These are phyloP conservation scores for Chrysanthemum lavandulifolium DNA, from an alignment of 129 eudicot genomes.

Conservation along the genomic window DNA sequence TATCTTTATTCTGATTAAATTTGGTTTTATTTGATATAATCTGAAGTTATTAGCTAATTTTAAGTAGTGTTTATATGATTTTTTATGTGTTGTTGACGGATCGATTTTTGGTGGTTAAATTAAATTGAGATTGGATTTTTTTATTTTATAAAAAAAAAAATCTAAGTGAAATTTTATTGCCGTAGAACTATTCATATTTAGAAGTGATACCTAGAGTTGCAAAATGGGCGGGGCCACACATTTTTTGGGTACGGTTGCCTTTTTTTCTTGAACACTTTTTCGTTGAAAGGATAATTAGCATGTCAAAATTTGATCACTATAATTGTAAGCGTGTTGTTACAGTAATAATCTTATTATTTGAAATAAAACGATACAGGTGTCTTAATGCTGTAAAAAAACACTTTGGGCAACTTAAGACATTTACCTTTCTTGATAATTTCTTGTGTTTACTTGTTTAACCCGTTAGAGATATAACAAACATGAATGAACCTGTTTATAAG, in stretches of 20 bases:
- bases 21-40: no score
- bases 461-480: neutral
- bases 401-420: no score
- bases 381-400: neutral
- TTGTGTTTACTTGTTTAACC: neutral
- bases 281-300: neutral
- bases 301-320: neutral
- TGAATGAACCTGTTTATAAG: neutral
- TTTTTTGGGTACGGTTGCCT: neutral
- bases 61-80: no score
- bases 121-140: no score
- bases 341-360: neutral
- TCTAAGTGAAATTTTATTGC: slow-evolving; percentile 12
- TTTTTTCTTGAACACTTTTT: neutral
- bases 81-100: no score
- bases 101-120: no score
- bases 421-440: neutral
- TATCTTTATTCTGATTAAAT: no score
- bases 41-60: no score
- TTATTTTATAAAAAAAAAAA: no score
- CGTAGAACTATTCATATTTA: neutral
- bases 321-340: neutral
- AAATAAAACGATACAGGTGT: neutral
- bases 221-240: neutral
- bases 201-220: neutral